phyloP scores from a whole-genome alignment of 1,284 basidiomycete genomes.

The Peniophora sp. region DNA sequence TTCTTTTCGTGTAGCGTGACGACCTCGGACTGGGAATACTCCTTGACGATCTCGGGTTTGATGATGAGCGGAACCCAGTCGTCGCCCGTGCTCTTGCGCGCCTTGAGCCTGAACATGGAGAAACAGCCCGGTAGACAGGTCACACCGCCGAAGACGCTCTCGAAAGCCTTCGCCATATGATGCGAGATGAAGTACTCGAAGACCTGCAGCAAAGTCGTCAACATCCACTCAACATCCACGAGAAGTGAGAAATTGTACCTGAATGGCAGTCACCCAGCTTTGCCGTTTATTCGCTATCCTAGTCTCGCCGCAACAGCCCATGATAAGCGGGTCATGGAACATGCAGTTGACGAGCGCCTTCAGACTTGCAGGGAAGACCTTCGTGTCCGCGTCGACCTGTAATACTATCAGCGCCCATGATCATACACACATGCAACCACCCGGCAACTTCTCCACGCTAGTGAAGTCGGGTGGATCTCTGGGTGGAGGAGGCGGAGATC shows the following conservation, averaged over 20 bases:
- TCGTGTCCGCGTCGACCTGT: conserved; percentile 97
- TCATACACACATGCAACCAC: too few species aligned
- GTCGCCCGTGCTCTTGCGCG: conserved; percentile 77
- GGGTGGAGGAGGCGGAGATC: too few species aligned
- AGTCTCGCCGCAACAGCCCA: conserved; percentile 99
- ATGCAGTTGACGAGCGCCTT: conserved; percentile 91
- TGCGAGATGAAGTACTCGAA: conserved; percentile 99
- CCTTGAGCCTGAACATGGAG: conserved; percentile 98
- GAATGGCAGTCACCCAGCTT: conserved; percentile 97
- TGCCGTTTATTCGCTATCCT: conserved; percentile 97
- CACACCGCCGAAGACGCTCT: conserved; percentile 98
- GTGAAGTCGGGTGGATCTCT: too few species aligned
- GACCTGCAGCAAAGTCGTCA: conserved; percentile 28
- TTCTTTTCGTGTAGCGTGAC: conserved; percentile 98
- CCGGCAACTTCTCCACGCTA: too few species aligned
- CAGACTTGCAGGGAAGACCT: conserved; percentile 83
- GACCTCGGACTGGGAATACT: conserved; percentile 93
- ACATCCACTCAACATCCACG: too few species aligned
- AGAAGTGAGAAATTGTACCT: conserved; percentile 24
- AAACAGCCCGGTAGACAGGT: conserved; percentile 99
- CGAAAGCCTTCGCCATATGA: conserved; percentile 96
- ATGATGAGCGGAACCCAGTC: conserved; percentile 98
- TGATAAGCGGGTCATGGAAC: conserved; percentile 97
- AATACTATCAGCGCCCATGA: background rate
- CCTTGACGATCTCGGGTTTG: conserved; percentile 95